Evolutionary conservation across 2,329 filamentous ascomycete species (phyloP), one percentile per base, ranked within the genome.

Genomic region (Xylogone sp.): DNA sequence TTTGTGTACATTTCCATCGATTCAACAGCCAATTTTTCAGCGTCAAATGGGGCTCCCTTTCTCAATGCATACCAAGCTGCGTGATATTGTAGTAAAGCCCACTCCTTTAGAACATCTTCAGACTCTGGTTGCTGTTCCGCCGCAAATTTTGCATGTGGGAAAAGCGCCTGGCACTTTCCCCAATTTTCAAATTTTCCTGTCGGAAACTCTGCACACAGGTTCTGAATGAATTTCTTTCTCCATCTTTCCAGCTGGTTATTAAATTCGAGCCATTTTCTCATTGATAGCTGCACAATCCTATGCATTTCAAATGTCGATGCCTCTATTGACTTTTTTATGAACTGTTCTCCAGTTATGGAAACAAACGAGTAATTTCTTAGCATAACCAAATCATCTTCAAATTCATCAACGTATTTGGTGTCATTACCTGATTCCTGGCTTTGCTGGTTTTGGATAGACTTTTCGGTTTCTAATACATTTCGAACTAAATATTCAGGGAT

Each of bases 301-400:
- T 61, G 57, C 21, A 58, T 57, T 34, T 50, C 51, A 49, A 53
- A 60, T 71, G 53, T 13, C 13, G 13, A 8, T 13, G 7, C 8
- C 13, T 31, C 27, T 31, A 13, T 31, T 31, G 27, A 31, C 53
- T 73, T 68, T 31, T 31, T 13, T 31, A n/a, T n/a, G n/a, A 73
- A 53, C 55, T 74, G 69, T 19, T 47, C 19, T 27, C 52, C 54
- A n/a, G 55, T 60, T 1, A 53, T 34, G 0, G 60, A 52, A 13
- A 75, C 54, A 12, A 75, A 67, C 1, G 60, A 70, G 56, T 65
- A 76, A 51, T 69, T 58, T 45, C 59, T 58, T 20, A 76, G 59
- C 1, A 59, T 55, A 1, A 54, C 21, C 1, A 75, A 48, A 56
- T 75, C 68, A 2, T 66, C 58, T 53, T 68, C 63, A 39, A 69